Evolutionary conservation across 2,329 filamentous ascomycete species (phyloP), one percentile per base, ranked within the genome.

Genomic region (Fusarium longipes): DNA sequence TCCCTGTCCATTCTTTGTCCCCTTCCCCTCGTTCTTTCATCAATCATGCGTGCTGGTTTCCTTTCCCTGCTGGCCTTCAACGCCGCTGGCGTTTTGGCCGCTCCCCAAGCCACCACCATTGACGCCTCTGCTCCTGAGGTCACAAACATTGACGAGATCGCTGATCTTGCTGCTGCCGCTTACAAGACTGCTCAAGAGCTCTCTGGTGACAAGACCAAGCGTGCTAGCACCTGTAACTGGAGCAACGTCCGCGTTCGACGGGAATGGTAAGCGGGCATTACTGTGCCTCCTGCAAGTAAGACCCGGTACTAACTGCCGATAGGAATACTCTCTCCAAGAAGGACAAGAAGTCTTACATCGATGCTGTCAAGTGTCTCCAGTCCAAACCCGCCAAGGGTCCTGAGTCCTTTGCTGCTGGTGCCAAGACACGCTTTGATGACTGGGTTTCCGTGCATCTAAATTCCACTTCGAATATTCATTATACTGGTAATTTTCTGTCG

Each of bases 371-470:
- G 38, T 85, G 83, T 53, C 69, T 85, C 18, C 77, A 79, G 59
- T 67, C 68, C 6, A 74, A 76, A 63, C 79, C 81, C 1, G 65
- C 81, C 6, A 71, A 69, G 20, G 78, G 77, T 0, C 75, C 78
- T 1, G 55, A 73, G 1, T 65, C 71, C 1, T 72, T 76, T 14
- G 80, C 78, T 0, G 74, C 82, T 0, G 84, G 83, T 3, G 82
- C 79, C 4, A 77, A 76, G 57, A 80, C 77, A 5, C 62, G 82
- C 56, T 85, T 80, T 57, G 84, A 86, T 67, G 84, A 86, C 59
- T 86, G 81, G 40, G 76, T 83, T 8, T 82, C 79, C 7, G 77
- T 79, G 0, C 84, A 86, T 60, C 79, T 86, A 57, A 81, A 83
- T 52, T 77, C 82, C 62, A 83, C 83, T 1, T 60, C 76, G 11